Base-by-base conservation (phyloP, 75 land plant genomes). In the Picea sitchensis region DNA sequence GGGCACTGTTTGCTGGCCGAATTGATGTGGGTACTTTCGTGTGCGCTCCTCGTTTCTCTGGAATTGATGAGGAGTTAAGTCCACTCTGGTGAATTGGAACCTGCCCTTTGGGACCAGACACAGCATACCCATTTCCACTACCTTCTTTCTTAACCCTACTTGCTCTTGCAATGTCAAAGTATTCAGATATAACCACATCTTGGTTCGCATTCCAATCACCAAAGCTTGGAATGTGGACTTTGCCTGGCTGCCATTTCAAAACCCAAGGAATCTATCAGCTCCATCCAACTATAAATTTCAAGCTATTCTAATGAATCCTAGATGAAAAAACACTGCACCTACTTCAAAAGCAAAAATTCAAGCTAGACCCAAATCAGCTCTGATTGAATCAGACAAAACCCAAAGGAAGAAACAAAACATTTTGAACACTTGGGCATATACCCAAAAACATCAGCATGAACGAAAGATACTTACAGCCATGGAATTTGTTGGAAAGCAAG, bases 171-270 rank as follows among this genome's bases (percentile, higher is more conserved):
- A 59, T 34, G 1, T 84, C 85, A 44, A 84, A 84, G 59, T 83
- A 85, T 69, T 84, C 78, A 38, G 85, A 82, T 61, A 75, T 83
- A 65, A 85, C 26, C 47, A 18, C 73, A 8, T 41, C 41, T 18
- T 78, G 79, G 41, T 72, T 72, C 21, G 31, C 84, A 65, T 84
- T 85, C 84, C 84, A 84, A 68, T 51, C 64, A 14, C 85, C 85
- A 82, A 84, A 84, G 65, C 77, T 69, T 65, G 85, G 85, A 72
- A 84, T 85, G 75, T 84, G 84, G 47, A 85, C 18, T n/a, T 85
- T 71, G 71, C 59, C 41, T 38, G 54, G 60, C 84, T 69, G 73
- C 73, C 38, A 20, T 69, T 36, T 26, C 47, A 36, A 41, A 5
- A 41, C 11, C 20, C 21, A 69, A 17, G 21, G 5, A 69, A 65